These are phyloP conservation scores for Aspergillus piperis DNA, from an alignment of 2,329 filamentous ascomycete species.

Conservation along the genomic window DNA sequence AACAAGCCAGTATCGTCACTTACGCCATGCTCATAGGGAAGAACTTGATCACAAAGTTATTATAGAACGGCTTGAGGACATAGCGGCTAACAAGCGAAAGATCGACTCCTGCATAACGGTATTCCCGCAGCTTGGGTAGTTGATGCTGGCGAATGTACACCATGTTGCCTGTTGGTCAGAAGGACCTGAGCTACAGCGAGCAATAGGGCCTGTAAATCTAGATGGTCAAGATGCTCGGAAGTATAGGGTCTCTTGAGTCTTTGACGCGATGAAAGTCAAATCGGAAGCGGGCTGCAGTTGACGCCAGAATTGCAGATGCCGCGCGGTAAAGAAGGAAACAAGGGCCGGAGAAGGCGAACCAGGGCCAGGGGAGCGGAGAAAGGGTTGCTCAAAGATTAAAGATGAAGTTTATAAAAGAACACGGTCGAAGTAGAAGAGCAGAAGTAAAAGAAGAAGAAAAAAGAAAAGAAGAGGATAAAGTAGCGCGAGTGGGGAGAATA, in stretches of 20 bases:
- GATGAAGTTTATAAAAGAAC: background rate
- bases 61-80: conserved; percentile 97
- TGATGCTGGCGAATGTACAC: conserved; percentile 93
- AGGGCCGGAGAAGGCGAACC: conserved; percentile 2
- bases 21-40: conserved; percentile 95
- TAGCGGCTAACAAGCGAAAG: conserved; percentile 88
- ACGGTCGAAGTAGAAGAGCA: background rate
- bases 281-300: conserved; percentile 2
- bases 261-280: conserved; percentile 3
- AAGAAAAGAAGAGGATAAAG: background rate
- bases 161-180: conserved; percentile 57
- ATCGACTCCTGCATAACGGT: conserved; percentile 94
- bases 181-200: background rate
- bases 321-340: conserved; percentile 7
- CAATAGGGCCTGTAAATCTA: background rate
- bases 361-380: background rate
- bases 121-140: conserved; percentile 83
- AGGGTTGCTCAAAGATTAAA: background rate
- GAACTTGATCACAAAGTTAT: conserved; percentile 85
- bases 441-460: background rate
- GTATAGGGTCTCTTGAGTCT: background rate
- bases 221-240: background rate
- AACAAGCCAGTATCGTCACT: conserved; percentile 37
- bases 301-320: conserved; percentile 5
- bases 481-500: background rate